These are phyloP conservation scores for Pseudopyrenochaeta lycopersici DNA, from an alignment of 2,329 filamentous ascomycete genomes.

Conservation along the genomic window DNA sequence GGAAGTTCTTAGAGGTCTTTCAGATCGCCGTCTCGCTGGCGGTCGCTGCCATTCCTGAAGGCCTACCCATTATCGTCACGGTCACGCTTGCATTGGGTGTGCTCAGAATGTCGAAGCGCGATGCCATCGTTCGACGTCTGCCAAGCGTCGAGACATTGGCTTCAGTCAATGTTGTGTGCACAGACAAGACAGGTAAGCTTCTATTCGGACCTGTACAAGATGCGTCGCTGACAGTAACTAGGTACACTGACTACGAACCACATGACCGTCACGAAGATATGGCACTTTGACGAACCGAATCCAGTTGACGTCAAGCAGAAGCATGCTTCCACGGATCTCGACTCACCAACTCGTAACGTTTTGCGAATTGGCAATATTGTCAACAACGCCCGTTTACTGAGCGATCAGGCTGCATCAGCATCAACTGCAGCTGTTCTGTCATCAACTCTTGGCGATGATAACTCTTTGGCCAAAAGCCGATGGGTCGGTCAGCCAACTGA, in stretches of 20 bases:
- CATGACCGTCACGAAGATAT: slow-evolving; percentile 97
- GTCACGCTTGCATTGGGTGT: slow-evolving; percentile 95
- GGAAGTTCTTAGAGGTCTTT: slow-evolving; percentile 91
- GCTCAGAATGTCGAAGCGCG: slow-evolving; percentile 92
- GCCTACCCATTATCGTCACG: slow-evolving; percentile 96
- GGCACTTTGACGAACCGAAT: slow-evolving; percentile 79
- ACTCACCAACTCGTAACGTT: slow-evolving; percentile 79
- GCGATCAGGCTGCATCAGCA: slow-evolving; percentile 74
- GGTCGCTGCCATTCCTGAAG: slow-evolving; percentile 95
- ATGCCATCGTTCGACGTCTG: slow-evolving; percentile 93
- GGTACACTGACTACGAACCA: slow-evolving; percentile 96
- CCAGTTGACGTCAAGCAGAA: slow-evolving; percentile 67
- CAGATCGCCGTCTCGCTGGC: slow-evolving; percentile 97
- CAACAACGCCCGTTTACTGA: slow-evolving; percentile 87
- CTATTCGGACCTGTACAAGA: background rate
- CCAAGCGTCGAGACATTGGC: slow-evolving; percentile 97
- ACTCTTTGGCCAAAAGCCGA: slow-evolving; percentile 76
- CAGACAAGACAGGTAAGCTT: slow-evolving; percentile 84
- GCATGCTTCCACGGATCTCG: slow-evolving; percentile 64
- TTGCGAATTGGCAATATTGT: slow-evolving; percentile 94
- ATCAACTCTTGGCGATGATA: slow-evolving; percentile 75
- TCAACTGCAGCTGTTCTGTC: slow-evolving; percentile 83
- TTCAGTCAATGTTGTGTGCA: slow-evolving; percentile 99
- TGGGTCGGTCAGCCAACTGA: slow-evolving; percentile 98
- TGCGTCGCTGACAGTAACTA: slow-evolving; percentile 36